Evolutionary conservation across 208 protist species (phyloP).

Genomic region (Trypanosoma congolense): DNA sequence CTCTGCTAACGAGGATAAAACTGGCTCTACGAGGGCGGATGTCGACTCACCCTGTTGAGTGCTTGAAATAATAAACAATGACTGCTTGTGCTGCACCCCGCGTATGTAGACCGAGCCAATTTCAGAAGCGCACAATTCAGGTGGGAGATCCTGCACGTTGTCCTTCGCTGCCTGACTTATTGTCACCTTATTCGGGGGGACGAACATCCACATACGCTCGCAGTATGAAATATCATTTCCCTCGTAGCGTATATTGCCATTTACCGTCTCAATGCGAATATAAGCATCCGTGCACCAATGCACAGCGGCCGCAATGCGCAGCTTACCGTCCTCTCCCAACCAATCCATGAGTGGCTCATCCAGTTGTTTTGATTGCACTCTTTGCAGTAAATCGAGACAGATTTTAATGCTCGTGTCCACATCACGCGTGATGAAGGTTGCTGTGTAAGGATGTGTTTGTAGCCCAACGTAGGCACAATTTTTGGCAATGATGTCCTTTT

Average conservation of each 20-base stretch:
- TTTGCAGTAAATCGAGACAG: constrained; percentile 51
- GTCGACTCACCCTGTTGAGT: not conserved
- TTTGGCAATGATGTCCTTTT: constrained; percentile 30
- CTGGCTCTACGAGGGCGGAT: too few relatives aligned
- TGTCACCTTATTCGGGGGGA: constrained; percentile 58
- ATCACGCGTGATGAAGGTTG: constrained; percentile 38
- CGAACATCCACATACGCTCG: constrained; percentile 69
- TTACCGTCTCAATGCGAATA: constrained; percentile 32
- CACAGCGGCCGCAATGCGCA: constrained; percentile 58
- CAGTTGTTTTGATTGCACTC: constrained; percentile 41
- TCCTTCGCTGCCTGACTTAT: constrained; percentile 17
- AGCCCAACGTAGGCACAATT: constrained; percentile 52
- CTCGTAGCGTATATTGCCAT: constrained; percentile 42
- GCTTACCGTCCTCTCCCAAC: constrained; percentile 48
- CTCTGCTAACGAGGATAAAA: too few relatives aligned
- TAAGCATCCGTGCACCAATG: constrained; percentile 77
- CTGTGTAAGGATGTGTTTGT: constrained; percentile 73
- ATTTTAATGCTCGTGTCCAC: constrained; percentile 52
- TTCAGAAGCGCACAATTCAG: constrained; percentile 8
- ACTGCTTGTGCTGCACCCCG: constrained; percentile 44
- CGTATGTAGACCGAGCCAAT: constrained; percentile 50
- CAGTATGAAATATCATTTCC: constrained; percentile 63
- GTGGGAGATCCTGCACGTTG: not conserved
- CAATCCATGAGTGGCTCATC: constrained; percentile 52
- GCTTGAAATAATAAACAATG: constrained; percentile 39